Evolutionary conservation across 345 rosid species (phyloP).

Genomic region (Ceriops zippeliana): DNA sequence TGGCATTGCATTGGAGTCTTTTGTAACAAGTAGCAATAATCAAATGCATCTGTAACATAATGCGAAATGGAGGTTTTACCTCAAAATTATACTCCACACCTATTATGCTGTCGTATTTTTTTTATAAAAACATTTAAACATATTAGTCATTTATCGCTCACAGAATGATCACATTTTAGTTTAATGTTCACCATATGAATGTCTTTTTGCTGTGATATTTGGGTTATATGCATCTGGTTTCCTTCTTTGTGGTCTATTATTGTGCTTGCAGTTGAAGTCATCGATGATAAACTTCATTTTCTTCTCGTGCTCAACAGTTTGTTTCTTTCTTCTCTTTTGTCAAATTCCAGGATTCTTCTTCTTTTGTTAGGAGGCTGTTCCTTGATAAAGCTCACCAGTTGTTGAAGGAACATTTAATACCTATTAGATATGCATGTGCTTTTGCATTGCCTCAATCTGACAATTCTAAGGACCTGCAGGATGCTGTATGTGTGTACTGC

Average conservation of each 20-base stretch:
- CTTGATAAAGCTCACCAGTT: conserved; percentile 61
- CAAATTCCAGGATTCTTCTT: conserved; percentile 59
- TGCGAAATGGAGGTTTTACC: neutral
- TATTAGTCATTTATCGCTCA: neutral
- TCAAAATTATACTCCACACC: too few species aligned
- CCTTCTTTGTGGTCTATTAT: neutral
- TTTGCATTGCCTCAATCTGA: conserved; percentile 58
- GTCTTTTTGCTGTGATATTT: neutral
- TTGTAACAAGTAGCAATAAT: too few species aligned
- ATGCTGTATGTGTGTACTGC: conserved; percentile 44
- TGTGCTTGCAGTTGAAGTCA: neutral
- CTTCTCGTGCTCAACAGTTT: neutral
- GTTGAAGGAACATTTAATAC: conserved; percentile 55
- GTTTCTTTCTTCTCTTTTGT: neutral
- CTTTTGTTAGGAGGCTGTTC: conserved; percentile 50
- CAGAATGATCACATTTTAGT: too few species aligned
- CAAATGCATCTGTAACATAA: neutral
- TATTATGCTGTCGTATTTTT: too few species aligned
- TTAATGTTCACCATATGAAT: neutral
- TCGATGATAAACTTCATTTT: neutral
- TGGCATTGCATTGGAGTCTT: neutral
- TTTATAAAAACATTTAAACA: too few species aligned
- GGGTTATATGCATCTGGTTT: too few species aligned
- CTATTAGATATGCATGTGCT: conserved; percentile 81
- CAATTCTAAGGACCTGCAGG: conserved; percentile 52